Percentiles rank a stretch among this genome's conserved stretches.
These are phyloP conservation scores for Elongisporangium undulatum DNA, from an alignment of 352 stramenopile genomes.

Conservation along the genomic window DNA sequence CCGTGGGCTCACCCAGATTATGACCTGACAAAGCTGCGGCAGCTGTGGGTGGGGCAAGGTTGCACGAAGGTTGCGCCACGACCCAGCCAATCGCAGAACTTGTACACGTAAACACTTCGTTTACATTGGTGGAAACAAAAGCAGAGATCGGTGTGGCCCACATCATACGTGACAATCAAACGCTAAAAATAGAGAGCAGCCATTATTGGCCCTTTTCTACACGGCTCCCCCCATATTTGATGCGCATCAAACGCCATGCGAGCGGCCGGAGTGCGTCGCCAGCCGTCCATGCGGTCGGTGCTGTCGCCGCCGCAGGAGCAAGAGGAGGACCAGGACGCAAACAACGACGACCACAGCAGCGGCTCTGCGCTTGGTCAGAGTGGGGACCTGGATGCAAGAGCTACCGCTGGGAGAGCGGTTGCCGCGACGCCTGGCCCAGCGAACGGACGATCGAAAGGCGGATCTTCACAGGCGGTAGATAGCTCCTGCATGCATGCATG, in stretches of 20 bases:
- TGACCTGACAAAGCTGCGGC: not conserved
- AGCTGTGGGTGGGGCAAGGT: not conserved
- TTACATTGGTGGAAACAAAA: not conserved
- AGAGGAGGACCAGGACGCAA: not conserved
- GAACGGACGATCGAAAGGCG: not conserved
- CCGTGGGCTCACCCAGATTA: not conserved
- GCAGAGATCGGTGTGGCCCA: not conserved
- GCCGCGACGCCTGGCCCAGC: not conserved
- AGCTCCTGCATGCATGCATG: not conserved
- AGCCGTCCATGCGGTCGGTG: not conserved
- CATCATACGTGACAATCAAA: not conserved
- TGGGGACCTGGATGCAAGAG: not conserved
- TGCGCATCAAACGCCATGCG: not conserved
- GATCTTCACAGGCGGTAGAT: not conserved
- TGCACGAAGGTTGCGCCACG: not conserved
- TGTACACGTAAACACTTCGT: not conserved
- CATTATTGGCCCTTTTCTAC: not conserved
- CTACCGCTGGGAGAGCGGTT: not conserved
- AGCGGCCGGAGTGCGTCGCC: not conserved
- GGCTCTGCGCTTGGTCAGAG: not conserved
- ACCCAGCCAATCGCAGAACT: not conserved
- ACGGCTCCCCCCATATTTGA: not conserved
- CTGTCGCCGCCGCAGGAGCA: not conserved
- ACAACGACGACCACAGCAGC: not conserved
- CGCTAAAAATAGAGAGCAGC: not conserved